Evolutionary conservation across 2,329 filamentous ascomycete species (phyloP), one percentile per base, ranked within the genome.

Genomic region (Hymenoscyphus salicellus): DNA sequence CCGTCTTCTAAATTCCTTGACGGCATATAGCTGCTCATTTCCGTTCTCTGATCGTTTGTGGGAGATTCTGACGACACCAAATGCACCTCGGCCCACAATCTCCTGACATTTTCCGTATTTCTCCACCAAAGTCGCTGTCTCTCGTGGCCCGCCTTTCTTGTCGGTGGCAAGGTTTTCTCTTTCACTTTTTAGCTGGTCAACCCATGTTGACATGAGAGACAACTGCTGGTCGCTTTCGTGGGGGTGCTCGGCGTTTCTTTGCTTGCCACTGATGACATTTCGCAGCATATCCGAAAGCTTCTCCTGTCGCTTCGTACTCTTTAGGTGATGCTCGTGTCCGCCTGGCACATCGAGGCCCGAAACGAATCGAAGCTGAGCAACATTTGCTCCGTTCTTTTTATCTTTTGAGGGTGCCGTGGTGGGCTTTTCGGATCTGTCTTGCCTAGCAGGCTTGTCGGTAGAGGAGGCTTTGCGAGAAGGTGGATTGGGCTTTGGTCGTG

Each of bases 91-190:
- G 23, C 95, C 95, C 28, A 99, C 92, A 38, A 99, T 88, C 77
- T 99, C 95, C 75, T 98, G 94, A 76, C 95, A 98, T 79, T 98
- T 98, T 72, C 95, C 95, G 76, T 99, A 99, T 77, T 98, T 98
- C 75, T 98, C 92, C 1, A 95, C 91, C 58, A 99, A 82, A 0
- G 93, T 93, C 23, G 87, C 87, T 17, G 90, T 89, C 20, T 89
- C 84, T 73, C 89, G 91, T 6, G 89, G 85, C 0, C 89, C 89
- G 28, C 86, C 87, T 76, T 89, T 95, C 79, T 89, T 92, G 72
- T 96, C 92, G 46, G 85, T 80, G 1, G 88, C 88, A 72, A 90
- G 82, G 7, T 84, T 86, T 66, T 96, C 92, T 76, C 92, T 93
- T 77, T 97, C 93, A 70, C 86, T 90, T 76, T 93, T 92, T 71